Evolutionary conservation across 1,284 basidiomycete genomes (phyloP).

Genomic region (Ustilago tritici): DNA sequence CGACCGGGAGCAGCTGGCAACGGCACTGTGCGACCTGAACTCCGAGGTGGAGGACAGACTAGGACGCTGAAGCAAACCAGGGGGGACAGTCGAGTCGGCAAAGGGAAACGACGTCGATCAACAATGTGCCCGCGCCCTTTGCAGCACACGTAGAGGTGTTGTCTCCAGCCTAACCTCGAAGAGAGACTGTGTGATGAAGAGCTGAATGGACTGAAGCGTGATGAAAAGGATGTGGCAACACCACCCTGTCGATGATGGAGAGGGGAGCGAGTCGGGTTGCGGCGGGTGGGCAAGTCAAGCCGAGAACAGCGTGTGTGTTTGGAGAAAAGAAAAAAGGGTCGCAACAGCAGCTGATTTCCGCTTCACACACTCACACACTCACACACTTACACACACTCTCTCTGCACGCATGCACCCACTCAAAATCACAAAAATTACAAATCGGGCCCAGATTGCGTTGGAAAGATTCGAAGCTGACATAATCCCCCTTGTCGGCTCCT

Average conservation of each 20-base stretch:
- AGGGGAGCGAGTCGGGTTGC: neutral
- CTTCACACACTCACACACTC: too few relatives aligned
- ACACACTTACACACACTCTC: too few relatives aligned
- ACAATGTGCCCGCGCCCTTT: neutral
- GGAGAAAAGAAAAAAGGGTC: neutral
- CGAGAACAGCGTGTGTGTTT: neutral
- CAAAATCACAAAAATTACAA: too few relatives aligned
- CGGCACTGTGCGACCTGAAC: too few relatives aligned
- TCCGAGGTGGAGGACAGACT: neutral
- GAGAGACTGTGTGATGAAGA: neutral
- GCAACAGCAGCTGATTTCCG: neutral
- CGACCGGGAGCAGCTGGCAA: neutral
- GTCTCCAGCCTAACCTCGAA: neutral
- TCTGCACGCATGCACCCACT: too few relatives aligned
- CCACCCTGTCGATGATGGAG: slow-evolving; percentile 10
- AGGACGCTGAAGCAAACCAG: neutral
- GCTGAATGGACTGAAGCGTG: neutral
- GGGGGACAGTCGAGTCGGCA: neutral
- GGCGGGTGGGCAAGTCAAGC: slow-evolving; percentile 5
- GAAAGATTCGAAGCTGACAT: too few relatives aligned
- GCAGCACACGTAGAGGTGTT: neutral
- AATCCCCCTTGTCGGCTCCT: too few relatives aligned
- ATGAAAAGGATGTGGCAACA: neutral
- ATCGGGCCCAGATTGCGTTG: too few relatives aligned
- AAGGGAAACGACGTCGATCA: neutral